Evolutionary conservation across 257 asterid species (phyloP), one percentile per base, ranked within the genome.

Genomic region (Solanum paucissectum): DNA sequence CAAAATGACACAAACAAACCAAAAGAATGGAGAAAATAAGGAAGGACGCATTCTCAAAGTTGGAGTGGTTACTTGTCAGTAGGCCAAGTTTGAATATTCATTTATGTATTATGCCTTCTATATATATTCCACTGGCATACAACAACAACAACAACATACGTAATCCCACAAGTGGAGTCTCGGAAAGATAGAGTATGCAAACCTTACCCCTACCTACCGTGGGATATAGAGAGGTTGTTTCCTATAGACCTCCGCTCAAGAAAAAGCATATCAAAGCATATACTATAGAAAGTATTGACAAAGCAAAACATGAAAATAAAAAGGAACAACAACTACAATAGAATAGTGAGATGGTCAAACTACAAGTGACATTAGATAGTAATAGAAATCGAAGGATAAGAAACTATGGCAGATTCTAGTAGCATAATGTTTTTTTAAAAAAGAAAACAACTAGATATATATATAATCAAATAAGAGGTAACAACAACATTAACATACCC

Each of bases 111-210:
- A 68, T 3, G 36, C 36, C 74, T 68, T 68, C 2, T 12, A 27
- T 68, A 12, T 27, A 27, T 66, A 68, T 27, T 68, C 36, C 9
- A 27, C 20, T 27, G 2, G 36, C 36, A 68, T 27, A 27, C 72
- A 64, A 64, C 16, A 62, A 27, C 72, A 64, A 64, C 16, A 62
- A 23, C 32, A 64, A 25, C 33, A 64, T 64, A 11, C 7, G 0
- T 25, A 60, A 25, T 64, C 18, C 20, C 72, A 64, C 72, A 64
- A 64, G 18, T 64, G 9, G 16, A 5, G 2, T 6, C 1, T n/a
- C 0, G 16, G 0, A 10, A 62, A n/a, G 32, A 1, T 14, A 5
- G 0, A 64, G 33, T 11, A n/a, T 27, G 14, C 1, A 64, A n/a
- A 64, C 18, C 4, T 64, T 64, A 64, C 34, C 18, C 33, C 33